Percentiles rank a stretch among this genome's conserved stretches.
Conservation (phyloP, 495 filamentous ascomycete species). For the Penicillium diatomitis region DNA sequence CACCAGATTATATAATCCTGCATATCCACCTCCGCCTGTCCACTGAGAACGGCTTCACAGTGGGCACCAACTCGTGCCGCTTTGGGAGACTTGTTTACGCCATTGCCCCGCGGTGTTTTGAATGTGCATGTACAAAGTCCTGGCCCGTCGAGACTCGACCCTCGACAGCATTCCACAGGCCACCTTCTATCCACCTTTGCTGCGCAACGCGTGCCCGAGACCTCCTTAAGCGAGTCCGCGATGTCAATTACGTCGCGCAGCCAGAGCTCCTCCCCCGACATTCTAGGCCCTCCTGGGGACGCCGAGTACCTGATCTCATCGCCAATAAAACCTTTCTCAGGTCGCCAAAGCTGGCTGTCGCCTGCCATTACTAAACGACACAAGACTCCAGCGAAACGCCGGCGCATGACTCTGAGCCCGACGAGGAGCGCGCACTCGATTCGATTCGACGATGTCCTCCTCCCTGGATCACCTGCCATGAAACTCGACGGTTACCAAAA, state of each 20-base stretch:
- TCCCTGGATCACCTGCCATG: conserved; percentile 32
- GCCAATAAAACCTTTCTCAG: conserved; percentile 31
- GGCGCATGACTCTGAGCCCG: conserved; percentile 31
- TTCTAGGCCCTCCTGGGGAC: conserved; percentile 38
- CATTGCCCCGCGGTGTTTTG: conserved; percentile 20
- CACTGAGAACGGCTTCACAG: neutral
- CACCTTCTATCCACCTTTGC: conserved; percentile 16
- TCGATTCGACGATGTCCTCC: conserved; percentile 37
- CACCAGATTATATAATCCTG: conserved; percentile 11
- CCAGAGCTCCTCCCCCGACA: conserved; percentile 38
- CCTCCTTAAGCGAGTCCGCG: conserved; percentile 13
- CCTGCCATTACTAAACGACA: conserved; percentile 25
- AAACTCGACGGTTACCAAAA: conserved; percentile 26
- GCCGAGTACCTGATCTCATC: conserved; percentile 38
- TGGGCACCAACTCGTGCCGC: conserved; percentile 13
- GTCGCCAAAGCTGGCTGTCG: conserved; percentile 38
- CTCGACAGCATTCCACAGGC: conserved; percentile 14
- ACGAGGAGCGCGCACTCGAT: conserved; percentile 35
- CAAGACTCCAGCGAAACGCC: conserved; percentile 28
- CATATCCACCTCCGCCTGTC: neutral
- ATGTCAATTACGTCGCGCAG: conserved; percentile 29
- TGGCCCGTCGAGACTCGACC: neutral
- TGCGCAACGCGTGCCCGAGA: conserved; percentile 20
- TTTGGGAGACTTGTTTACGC: conserved; percentile 33
- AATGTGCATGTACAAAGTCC: conserved; percentile 1